A percentile compares a stretch with the other conserved stretches of the same genome.
Conservation (phyloP, 2,329 filamentous ascomycete species). For the Paecilomyces dactylethromorphus region DNA sequence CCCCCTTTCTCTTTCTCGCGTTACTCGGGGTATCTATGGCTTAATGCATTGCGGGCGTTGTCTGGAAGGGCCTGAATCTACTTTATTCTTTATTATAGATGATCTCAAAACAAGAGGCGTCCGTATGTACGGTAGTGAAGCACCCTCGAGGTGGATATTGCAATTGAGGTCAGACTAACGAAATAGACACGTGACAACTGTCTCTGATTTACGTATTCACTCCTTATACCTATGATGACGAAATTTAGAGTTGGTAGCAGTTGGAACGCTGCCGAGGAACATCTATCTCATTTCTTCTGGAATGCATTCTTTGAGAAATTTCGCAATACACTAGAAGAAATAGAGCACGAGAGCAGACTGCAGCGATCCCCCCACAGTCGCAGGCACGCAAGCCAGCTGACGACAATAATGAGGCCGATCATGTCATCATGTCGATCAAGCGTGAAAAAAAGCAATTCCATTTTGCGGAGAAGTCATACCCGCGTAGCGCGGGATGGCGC, state of each 20-base stretch:
- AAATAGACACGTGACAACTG: background rate
- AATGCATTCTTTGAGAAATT: background rate
- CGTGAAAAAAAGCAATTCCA: background rate
- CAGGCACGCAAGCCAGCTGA: background rate
- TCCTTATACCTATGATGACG: background rate
- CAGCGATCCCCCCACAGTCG: background rate
- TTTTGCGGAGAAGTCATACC: background rate
- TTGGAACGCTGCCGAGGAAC: no score
- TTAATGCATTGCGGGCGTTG: conserved; percentile 25
- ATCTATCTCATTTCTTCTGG: no score
- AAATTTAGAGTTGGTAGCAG: background rate
- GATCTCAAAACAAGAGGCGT: background rate
- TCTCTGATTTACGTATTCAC: background rate
- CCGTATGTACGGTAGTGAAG: background rate
- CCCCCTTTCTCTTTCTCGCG: background rate
- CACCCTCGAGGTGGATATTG: background rate
- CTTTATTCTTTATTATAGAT: background rate
- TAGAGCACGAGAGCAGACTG: background rate
- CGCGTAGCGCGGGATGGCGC: background rate
- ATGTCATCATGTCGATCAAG: background rate
- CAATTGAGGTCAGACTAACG: background rate
- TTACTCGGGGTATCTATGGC: conserved; percentile 5
- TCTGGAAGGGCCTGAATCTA: conserved; percentile 9
- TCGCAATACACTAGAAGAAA: background rate
- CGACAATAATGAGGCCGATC: background rate